Conservation (phyloP, 192 early-diverging fungal genomes). For the Backusella westeae region DNA sequence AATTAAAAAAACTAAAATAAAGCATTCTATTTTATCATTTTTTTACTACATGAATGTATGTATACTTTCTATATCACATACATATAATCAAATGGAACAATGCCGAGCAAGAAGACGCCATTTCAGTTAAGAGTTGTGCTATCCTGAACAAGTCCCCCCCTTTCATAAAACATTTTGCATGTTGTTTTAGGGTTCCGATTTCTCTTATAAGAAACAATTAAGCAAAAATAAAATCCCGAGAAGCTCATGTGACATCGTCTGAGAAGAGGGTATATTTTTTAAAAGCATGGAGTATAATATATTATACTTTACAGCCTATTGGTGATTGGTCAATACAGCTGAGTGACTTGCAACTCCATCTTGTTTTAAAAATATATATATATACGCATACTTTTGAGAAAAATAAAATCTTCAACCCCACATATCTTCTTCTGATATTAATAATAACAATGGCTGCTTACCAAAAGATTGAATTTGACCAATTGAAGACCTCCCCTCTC, state of each 20-base stretch:
- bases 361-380: slow-evolving; percentile 1
- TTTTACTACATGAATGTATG: background rate
- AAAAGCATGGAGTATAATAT: slow-evolving; percentile 6
- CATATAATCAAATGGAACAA: background rate
- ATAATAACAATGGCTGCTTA: slow-evolving; percentile 21
- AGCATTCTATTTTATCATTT: background rate
- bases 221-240: background rate
- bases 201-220: background rate
- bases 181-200: background rate
- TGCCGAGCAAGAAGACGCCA: background rate
- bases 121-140: background rate
- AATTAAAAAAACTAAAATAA: background rate
- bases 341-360: background rate
- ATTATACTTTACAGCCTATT: background rate
- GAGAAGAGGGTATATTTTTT: background rate
- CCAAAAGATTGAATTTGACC: slow-evolving; percentile 16
- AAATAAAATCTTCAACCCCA: background rate
- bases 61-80: background rate
- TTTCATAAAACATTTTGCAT: background rate
- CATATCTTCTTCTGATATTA: background rate
- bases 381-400: background rate
- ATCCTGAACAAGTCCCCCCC: background rate
- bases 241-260: slow-evolving; percentile 9
- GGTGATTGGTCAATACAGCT: background rate
- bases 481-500: slow-evolving; percentile 16